A percentile compares a stretch with the other conserved stretches of the same genome.
These are phyloP conservation scores for Warburgia ugandensis DNA, from an alignment of 164 flowering plant genomes.

Conservation along the genomic window DNA sequence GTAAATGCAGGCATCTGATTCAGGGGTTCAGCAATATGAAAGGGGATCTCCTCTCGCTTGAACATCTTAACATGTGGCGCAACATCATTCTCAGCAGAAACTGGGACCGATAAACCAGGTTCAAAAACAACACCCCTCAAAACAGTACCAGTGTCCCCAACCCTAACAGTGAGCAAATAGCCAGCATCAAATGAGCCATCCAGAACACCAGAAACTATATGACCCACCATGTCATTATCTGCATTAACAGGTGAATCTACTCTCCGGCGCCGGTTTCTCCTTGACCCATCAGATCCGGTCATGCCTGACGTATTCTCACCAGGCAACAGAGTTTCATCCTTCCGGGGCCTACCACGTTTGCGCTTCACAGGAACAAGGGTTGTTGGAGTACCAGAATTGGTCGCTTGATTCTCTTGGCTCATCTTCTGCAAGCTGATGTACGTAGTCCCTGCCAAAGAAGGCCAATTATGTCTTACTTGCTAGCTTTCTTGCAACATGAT, in stretches of 20 bases:
- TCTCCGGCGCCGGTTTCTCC: slow-evolving; percentile 17
- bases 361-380: slow-evolving; percentile 35
- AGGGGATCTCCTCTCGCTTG: slow-evolving; percentile 39
- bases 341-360: slow-evolving; percentile 77
- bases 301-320: slow-evolving; percentile 8
- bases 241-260: slow-evolving; percentile 13
- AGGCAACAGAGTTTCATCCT: slow-evolving; percentile 17
- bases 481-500: no score
- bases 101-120: slow-evolving; percentile 62
- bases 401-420: slow-evolving; percentile 38
- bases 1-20: slow-evolving; percentile 17
- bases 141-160: slow-evolving; percentile 49
- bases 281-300: slow-evolving; percentile 9
- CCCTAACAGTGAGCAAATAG: slow-evolving; percentile 64
- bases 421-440: no score
- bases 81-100: slow-evolving; percentile 69
- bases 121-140: slow-evolving; percentile 82
- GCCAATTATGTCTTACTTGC: no score
- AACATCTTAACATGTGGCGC: slow-evolving; percentile 69
- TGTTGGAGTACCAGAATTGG: slow-evolving; percentile 24
- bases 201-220: slow-evolving; percentile 61
- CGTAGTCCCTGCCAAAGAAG: no score
- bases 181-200: slow-evolving; percentile 87
- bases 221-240: slow-evolving; percentile 48
- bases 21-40: slow-evolving; percentile 22